Percentiles rank a stretch among this genome's conserved stretches.
Conservation (phyloP, 805 yeast species). For the Saccharomycopsis sp. region DNA sequence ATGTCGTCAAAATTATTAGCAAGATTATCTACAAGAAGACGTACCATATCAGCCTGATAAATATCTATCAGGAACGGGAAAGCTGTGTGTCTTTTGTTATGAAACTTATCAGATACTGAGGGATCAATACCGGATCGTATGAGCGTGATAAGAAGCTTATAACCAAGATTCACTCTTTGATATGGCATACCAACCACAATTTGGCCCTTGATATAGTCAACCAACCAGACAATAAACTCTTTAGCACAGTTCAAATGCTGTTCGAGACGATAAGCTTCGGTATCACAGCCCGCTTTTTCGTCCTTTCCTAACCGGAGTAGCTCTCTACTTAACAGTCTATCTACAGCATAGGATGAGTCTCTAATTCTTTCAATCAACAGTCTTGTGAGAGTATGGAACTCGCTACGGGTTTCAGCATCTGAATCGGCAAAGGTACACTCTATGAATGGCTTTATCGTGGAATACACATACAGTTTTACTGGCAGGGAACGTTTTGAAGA, state of each 20-base stretch:
- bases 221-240: conserved; percentile 37
- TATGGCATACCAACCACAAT: conserved; percentile 53
- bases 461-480: conserved; percentile 40
- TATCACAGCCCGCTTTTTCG: conserved; percentile 30
- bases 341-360: conserved; percentile 57
- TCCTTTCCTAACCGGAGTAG: conserved; percentile 9
- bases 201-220: conserved; percentile 32
- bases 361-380: conserved; percentile 58
- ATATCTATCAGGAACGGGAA: conserved; percentile 45
- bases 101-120: conserved; percentile 30
- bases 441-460: conserved; percentile 37
- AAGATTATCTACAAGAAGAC: conserved; percentile 53
- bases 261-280: conserved; percentile 31
- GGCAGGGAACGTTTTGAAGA: conserved; percentile 58
- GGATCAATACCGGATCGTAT: conserved; percentile 53
- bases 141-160: conserved; percentile 40
- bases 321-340: conserved; percentile 42
- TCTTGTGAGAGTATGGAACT: conserved; percentile 53
- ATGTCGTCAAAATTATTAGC: conserved; percentile 75
- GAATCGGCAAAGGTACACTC: conserved; percentile 55
- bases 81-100: conserved; percentile 39
- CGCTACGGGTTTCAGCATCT: conserved; percentile 62
- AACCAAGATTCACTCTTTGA: conserved; percentile 44
- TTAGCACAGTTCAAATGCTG: conserved; percentile 30
- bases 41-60: conserved; percentile 33